phyloP scores from a whole-genome alignment of 2,329 filamentous ascomycete genomes.

The Cercospora janseana region DNA sequence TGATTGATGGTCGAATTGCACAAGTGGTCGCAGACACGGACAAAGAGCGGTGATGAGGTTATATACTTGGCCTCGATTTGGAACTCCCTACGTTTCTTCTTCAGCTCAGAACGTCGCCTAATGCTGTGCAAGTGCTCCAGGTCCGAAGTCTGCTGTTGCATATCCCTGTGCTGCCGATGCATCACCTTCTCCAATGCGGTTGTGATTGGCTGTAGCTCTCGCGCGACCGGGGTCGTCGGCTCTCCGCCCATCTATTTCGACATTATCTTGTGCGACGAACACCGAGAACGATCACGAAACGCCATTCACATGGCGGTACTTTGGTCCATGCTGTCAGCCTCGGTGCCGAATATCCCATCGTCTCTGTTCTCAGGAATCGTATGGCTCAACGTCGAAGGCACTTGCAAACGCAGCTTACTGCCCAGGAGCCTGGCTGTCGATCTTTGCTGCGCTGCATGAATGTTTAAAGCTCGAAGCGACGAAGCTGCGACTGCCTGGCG shows the following conservation, averaged over 20 bases:
- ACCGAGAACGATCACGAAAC: conserved; percentile 1
- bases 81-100: neutral
- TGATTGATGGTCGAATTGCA: neutral
- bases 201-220: conserved; percentile 3
- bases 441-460: too few relatives aligned
- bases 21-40: neutral
- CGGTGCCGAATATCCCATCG: conserved; percentile 11
- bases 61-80: conserved; percentile 14
- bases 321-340: neutral
- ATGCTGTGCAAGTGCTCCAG: conserved; percentile 9
- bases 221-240: conserved; percentile 2
- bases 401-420: too few relatives aligned
- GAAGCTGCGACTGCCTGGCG: too few relatives aligned
- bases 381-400: too few relatives aligned
- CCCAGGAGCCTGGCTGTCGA: too few relatives aligned
- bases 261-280: conserved; percentile 1
- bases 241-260: neutral
- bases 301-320: neutral
- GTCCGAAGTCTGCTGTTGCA: conserved; percentile 11
- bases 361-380: too few relatives aligned
- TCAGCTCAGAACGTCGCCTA: neutral
- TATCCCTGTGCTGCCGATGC: conserved; percentile 8
- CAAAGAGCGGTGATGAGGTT: neutral
- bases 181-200: conserved; percentile 2
- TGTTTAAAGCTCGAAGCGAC: too few relatives aligned